phyloP scores from a whole-genome alignment of 2,329 filamentous ascomycete species.

The Plenodomus lindquistii region DNA sequence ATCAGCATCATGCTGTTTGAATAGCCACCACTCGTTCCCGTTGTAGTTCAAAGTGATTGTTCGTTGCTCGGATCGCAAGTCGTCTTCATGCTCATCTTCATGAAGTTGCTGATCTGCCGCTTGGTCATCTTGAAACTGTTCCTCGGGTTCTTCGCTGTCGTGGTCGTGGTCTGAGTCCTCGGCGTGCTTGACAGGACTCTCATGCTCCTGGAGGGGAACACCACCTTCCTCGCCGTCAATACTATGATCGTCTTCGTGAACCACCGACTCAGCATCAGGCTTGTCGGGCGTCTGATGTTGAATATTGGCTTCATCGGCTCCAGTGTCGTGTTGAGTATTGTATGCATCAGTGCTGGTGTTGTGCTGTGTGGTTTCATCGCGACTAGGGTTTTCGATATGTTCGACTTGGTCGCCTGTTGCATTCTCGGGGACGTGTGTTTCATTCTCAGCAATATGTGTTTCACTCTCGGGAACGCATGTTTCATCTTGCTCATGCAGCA shows the following conservation, averaged over 20 bases:
- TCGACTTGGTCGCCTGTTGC: not conserved
- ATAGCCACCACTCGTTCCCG: constrained; percentile 36
- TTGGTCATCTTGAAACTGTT: not conserved
- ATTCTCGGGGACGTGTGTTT: not conserved
- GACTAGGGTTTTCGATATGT: not conserved
- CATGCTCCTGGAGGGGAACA: not conserved
- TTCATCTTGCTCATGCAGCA: constrained; percentile 1
- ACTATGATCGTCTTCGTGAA: not conserved
- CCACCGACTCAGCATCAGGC: not conserved
- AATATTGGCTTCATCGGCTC: not conserved
- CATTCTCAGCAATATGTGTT: not conserved
- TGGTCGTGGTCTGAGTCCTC: constrained; percentile 2
- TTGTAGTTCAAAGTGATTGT: constrained; percentile 35
- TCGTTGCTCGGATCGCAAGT: constrained; percentile 14
- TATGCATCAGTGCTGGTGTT: not conserved
- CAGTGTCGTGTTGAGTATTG: not conserved
- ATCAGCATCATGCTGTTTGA: constrained; percentile 35
- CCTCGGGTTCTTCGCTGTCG: not conserved
- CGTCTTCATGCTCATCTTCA: constrained; percentile 8
- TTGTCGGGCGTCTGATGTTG: not conserved
- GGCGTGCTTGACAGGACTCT: not conserved
- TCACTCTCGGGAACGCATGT: not conserved
- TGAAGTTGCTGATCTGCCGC: not conserved
- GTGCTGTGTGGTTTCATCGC: not conserved
- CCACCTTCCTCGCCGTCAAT: not conserved